Evolutionary conservation across 2,329 filamentous ascomycete species (phyloP).

Genomic region (Clonostachys sp.): DNA sequence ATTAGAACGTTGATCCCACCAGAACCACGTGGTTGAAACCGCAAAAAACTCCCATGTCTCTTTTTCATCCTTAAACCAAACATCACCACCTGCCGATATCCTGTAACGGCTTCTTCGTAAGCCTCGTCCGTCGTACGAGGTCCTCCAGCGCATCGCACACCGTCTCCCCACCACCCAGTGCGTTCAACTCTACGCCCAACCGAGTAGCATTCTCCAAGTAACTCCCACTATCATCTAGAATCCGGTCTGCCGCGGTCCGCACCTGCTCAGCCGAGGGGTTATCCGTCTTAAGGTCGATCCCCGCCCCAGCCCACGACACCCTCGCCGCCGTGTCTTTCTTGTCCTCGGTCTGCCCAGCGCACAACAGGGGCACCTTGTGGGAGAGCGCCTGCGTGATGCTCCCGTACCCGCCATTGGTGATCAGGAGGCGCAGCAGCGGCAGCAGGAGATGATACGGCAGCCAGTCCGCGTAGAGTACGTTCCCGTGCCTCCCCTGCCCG

Average conservation of each 20-base stretch:
- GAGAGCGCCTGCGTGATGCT: slow-evolving; percentile 27
- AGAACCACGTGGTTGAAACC: no score
- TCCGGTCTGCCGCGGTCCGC: slow-evolving; percentile 5
- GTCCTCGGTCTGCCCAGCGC: slow-evolving; percentile 27
- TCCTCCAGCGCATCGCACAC: slow-evolving; percentile 4
- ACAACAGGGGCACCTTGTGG: slow-evolving; percentile 25
- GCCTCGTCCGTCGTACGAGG: slow-evolving; percentile 2
- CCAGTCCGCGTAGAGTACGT: slow-evolving; percentile 23
- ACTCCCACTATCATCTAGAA: neutral
- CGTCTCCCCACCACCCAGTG: slow-evolving; percentile 1
- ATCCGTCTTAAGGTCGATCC: slow-evolving; percentile 28
- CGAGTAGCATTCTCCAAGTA: neutral
- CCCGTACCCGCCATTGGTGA: slow-evolving; percentile 30
- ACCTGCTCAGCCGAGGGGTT: slow-evolving; percentile 18
- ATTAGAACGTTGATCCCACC: no score
- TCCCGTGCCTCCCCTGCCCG: slow-evolving; percentile 8
- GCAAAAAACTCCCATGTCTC: no score
- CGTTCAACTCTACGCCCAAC: slow-evolving; percentile 1
- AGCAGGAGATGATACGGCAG: slow-evolving; percentile 27
- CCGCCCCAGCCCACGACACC: slow-evolving; percentile 20
- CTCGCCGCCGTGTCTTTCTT: slow-evolving; percentile 28
- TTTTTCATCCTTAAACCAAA: no score
- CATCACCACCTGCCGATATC: no score
- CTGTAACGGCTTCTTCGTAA: neutral
- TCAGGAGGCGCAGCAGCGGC: slow-evolving; percentile 21